Percentiles rank a stretch among this genome's conserved stretches.
phyloP scores from a whole-genome alignment of 805 yeast species.

The Dipodascus albidus region DNA sequence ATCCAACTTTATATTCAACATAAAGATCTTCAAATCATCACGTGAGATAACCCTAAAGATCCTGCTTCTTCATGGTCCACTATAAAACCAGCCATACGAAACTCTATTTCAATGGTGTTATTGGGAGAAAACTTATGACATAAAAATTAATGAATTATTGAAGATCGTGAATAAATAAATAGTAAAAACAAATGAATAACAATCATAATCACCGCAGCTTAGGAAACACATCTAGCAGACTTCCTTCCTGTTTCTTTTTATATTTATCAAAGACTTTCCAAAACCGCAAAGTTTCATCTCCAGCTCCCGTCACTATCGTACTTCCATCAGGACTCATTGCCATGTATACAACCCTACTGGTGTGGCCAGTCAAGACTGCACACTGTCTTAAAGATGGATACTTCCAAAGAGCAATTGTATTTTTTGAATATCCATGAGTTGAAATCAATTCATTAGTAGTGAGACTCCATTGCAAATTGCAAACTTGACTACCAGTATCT shows the following conservation, averaged over 20 bases:
- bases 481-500: constrained; percentile 93
- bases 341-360: constrained; percentile 80
- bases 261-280: constrained; percentile 86
- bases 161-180: neutral
- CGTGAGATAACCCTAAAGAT: too few species aligned
- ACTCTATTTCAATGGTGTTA: too few species aligned
- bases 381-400: constrained; percentile 87
- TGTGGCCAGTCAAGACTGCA: constrained; percentile 89
- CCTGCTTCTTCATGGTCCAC: too few species aligned
- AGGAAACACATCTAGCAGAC: neutral
- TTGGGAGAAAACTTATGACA: neutral
- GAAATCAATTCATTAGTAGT: constrained; percentile 88
- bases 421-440: constrained; percentile 87
- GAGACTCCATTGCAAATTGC: constrained; percentile 86
- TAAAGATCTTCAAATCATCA: too few species aligned
- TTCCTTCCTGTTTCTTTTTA: neutral
- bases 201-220: neutral
- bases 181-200: neutral
- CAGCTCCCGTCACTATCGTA: constrained; percentile 96
- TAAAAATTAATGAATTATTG: too few species aligned
- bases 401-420: constrained; percentile 89
- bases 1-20: too few species aligned
- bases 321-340: constrained; percentile 93
- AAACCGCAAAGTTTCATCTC: constrained; percentile 90
- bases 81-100: too few species aligned